Base-by-base conservation (phyloP, 306 rosid genomes). In the Hylodesmum podocarpum region DNA sequence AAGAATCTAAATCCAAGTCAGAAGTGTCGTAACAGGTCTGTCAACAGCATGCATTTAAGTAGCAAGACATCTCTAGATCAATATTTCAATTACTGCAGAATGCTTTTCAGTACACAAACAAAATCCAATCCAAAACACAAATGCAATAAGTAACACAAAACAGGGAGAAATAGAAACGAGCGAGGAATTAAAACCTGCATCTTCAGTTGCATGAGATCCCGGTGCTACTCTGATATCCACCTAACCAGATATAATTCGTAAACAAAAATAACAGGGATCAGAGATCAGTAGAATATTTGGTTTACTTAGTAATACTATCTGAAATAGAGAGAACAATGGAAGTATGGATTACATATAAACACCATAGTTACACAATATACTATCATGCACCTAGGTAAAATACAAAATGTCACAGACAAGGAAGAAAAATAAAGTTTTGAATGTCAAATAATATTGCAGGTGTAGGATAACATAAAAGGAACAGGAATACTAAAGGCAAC, bases 151-250 rank as follows among this genome's bases (percentile, higher is more conserved):
- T 63, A 37, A 73, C 31, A 66, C n/a, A 31, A n/a, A 66, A 66
- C 18, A 29, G 49, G 6, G 58, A 36, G 62, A 62, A 43, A 70
- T 51, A 16, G 5, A 50, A 49, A 70, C 43, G 72, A 65, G 44
- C 54, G 70, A 66, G 31, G 77, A 9, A 69, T 68, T 55, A 49
- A 14, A 79, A 96, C 99, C 96, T 58, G 94, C 89, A 73, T 89
- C 90, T 88, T 92, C 96, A 40, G 97, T 91, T 18, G 98, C 86
- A 86, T 96, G 98, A 58, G 99, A 92, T 83, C 99, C 94, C 27
- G 97, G 99, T 31, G 96, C 99, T 61, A 96, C 89, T 83, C 88
- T 86, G 80, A 96, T 96, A 77, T 96, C 98, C 84, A 96, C 97
- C 98, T 96, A 72, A 79, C 75, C 54, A 72, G 11, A 53, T 75